Evolutionary conservation across 192 early-diverging fungal genomes (phyloP), one percentile per base, ranked within the genome.

Genomic region (Coemansia asiatica): DNA sequence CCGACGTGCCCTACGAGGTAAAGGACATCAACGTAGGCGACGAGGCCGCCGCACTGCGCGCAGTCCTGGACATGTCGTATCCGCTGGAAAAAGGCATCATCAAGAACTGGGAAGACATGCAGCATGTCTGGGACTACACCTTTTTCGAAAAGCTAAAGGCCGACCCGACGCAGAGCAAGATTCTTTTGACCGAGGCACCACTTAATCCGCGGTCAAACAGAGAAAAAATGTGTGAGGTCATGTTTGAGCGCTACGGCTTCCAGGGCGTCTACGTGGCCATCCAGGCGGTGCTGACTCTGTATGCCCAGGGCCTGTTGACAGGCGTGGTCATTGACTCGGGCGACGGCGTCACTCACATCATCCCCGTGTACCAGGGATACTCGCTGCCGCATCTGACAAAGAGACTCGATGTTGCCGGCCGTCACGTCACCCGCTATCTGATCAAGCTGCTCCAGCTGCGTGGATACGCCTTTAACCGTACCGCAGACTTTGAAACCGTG

Each of bases 21-120:
- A 94, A 93, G 74, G 96, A 99, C 79, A 93, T 98, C 66, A 97
- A 97, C 88, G 92, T 99, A 19, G 97, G 97, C 18, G 95, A 98
- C 66, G 96, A 99, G 70, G 97, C 97, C 19, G 91, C 95, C 12
- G 89, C 87, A 25, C 66, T 94, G 22, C 88, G 97, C 6, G 85
- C 87, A 25, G 90, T 91, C 63, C 87, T 99, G 13, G 90, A 97
- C 72, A 95, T 99, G 90, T 87, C 89, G 35, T 99, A 99, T 73
- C 97, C 97, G 16, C 95, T 99, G 91, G 95, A 98, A 75, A 97
- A 99, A 84, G 97, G 97, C 9, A 92, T 99, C 56, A 89, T 99
- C 51, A 82, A 88, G 66, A 94, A 97, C 85, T 99, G 96, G 96
- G 95, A 96, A 49, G 95, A 99, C 69, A 94, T 94, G 92, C 82